Evolutionary conservation across 176 grass and related monocot genomes (phyloP).

Genomic region (Tillandsia leiboldiana): DNA sequence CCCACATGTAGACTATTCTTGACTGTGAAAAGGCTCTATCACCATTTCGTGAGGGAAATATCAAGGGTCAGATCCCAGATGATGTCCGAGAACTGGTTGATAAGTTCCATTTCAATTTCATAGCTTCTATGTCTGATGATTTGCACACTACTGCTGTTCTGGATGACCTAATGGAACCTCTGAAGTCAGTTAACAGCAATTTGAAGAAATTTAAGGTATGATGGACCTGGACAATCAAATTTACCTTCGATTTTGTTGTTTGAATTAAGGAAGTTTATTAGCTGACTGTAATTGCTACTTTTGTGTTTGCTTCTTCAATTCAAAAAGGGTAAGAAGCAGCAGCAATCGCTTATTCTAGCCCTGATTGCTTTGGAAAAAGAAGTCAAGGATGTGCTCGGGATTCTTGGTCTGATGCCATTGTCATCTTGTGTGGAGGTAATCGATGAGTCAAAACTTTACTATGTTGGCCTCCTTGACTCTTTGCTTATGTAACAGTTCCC

Average conservation of each 20-base stretch:
- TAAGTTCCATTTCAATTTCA: constrained; percentile 39
- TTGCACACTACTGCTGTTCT: constrained; percentile 75
- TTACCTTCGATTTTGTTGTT: not conserved
- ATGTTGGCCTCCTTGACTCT: no score
- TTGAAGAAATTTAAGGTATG: constrained; percentile 78
- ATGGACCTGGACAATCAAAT: not conserved
- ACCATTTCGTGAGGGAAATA: constrained; percentile 32
- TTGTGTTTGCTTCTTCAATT: not conserved
- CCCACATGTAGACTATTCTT: constrained; percentile 52
- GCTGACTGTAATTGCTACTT: not conserved
- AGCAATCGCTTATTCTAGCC: constrained; percentile 44
- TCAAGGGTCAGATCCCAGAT: constrained; percentile 33
- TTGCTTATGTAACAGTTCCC: no score
- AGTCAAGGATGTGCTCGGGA: constrained; percentile 44
- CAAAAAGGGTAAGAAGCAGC: constrained; percentile 30
- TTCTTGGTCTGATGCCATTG: constrained; percentile 50
- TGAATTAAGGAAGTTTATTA: not conserved
- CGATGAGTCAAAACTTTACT: not conserved
- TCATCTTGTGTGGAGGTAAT: constrained; percentile 50
- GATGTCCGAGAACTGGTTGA: constrained; percentile 52
- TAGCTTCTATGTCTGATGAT: constrained; percentile 74
- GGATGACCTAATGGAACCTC: constrained; percentile 71
- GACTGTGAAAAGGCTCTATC: constrained; percentile 54
- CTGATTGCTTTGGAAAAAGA: constrained; percentile 46
- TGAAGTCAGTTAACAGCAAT: constrained; percentile 82